Evolutionary conservation across 2,329 filamentous ascomycete genomes (phyloP), one percentile per base, ranked within the genome.

Genomic region (Colletotrichum aenigma): DNA sequence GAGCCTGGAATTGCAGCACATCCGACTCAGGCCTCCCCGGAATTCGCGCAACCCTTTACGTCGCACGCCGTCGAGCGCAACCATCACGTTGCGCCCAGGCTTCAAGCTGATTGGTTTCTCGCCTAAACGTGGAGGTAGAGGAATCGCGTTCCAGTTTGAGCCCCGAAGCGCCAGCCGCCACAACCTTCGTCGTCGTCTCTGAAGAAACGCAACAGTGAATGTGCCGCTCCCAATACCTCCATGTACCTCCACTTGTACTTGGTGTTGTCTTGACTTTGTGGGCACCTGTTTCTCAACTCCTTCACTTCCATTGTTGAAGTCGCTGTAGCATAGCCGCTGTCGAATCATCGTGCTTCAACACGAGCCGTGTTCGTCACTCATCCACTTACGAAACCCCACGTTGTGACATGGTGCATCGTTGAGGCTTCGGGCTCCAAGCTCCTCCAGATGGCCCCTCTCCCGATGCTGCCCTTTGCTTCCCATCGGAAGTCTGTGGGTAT

Each of bases 61-160:
- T 69, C 58, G 70, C 70, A 76, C 70, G 66, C 64, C 64, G 70
- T 64, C 70, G 70, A 74, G 66, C 65, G 67, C 76, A 79, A 30
- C 77, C 75, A 77, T 79, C 78, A 79, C 78, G 78, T 78, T 79
- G 70, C 65, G 58, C 43, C 60, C 52, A 66, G 43, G 21, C 65
- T 26, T 26, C 21, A 15, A 26, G 61, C 66, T 79, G 75, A 79
- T 78, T 79, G 78, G 78, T 8, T 26, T 21, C 24, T n/a, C 60
- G 15, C 13, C n/a, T 21, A 66, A 56, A 38, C 43, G 55, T 68
- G 64, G n/a, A 60, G 48, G 36, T 52, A 62, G 28, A 70, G 26
- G 38, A 34, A 58, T 58, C 70, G 26, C 58, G 70, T 71, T 30
- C 61, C 70, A 13, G 36, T 61, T 73, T 52, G 43, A 30, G 58